Evolutionary conservation across 2,329 filamentous ascomycete genomes (phyloP).

Genomic region (Epicoccum sorghinum): DNA sequence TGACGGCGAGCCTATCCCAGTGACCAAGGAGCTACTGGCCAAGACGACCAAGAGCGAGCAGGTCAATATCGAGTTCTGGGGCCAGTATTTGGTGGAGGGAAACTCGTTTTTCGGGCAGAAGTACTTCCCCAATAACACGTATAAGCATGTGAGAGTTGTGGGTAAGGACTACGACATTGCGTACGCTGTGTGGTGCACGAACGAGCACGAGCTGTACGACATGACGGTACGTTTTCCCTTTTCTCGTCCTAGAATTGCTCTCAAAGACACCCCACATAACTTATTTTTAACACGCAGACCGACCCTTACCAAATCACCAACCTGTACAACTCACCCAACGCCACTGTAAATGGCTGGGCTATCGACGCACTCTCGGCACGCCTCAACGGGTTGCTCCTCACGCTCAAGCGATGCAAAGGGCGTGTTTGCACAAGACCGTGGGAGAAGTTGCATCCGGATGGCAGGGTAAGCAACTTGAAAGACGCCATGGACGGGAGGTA

Average conservation of each 20-base stretch:
- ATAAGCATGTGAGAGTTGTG: constrained; percentile 65
- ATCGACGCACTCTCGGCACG: constrained; percentile 19
- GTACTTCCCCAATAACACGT: constrained; percentile 58
- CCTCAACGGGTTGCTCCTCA: constrained; percentile 64
- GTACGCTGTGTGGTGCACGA: constrained; percentile 73
- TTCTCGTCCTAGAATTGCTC: no score
- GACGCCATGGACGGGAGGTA: constrained; percentile 58
- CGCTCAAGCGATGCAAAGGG: constrained; percentile 67
- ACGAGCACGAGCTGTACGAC: constrained; percentile 71
- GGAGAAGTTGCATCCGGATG: constrained; percentile 62
- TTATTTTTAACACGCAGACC: constrained; percentile 25
- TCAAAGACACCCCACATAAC: no score
- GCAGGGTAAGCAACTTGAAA: constrained; percentile 57
- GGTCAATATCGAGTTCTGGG: constrained; percentile 52
- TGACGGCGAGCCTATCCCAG: constrained; percentile 47
- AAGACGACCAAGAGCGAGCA: constrained; percentile 39
- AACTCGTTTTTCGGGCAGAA: constrained; percentile 17
- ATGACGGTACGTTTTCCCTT: constrained; percentile 53
- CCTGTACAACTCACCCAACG: constrained; percentile 36
- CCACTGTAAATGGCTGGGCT: constrained; percentile 13
- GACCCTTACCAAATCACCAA: constrained; percentile 38
- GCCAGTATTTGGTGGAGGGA: constrained; percentile 36
- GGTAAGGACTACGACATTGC: constrained; percentile 64
- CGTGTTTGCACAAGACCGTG: constrained; percentile 62
- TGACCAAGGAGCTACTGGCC: constrained; percentile 22